A percentile compares a stretch with the other conserved stretches of the same genome.
phyloP scores from a whole-genome alignment of 306 rosid species.

The Vicia villosa region DNA sequence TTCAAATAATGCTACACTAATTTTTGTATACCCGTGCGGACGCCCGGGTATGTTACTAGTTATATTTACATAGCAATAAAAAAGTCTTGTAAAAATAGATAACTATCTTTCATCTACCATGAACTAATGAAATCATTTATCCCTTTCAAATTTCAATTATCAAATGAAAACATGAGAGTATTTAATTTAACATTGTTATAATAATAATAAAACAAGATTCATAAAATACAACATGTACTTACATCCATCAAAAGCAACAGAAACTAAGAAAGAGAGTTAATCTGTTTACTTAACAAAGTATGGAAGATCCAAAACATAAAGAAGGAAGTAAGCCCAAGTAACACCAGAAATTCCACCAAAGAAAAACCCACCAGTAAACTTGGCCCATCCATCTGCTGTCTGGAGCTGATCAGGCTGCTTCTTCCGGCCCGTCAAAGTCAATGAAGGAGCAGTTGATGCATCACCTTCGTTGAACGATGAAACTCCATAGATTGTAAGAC shows the following conservation, averaged over 20 bases:
- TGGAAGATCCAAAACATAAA: conserved; percentile 77
- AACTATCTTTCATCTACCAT: too few relatives aligned
- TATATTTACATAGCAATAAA: too few relatives aligned
- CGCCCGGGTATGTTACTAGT: too few relatives aligned
- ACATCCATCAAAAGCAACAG: conserved; percentile 28
- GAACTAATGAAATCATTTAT: too few relatives aligned
- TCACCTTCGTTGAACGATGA: conserved; percentile 92
- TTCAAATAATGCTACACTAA: too few relatives aligned
- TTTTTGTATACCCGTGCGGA: too few relatives aligned
- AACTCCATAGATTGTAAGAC: conserved; percentile 75
- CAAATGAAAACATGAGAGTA: too few relatives aligned
- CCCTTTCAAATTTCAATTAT: too few relatives aligned
- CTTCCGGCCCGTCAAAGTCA: conserved; percentile 85
- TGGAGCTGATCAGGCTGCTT: conserved; percentile 92
- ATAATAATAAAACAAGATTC: conserved; percentile 25
- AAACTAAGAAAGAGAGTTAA: background rate
- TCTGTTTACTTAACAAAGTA: conserved; percentile 70
- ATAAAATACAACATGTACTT: conserved; percentile 36
- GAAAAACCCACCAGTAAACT: conserved; percentile 95
- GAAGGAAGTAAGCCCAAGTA: conserved; percentile 83
- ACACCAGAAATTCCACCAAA: conserved; percentile 97
- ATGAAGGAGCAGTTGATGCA: conserved; percentile 75
- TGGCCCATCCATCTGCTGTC: conserved; percentile 95
- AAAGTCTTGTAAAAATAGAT: too few relatives aligned
- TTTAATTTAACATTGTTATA: background rate